Evolutionary conservation across 306 rosid genomes (phyloP).

Genomic region (Prunus davidiana): DNA sequence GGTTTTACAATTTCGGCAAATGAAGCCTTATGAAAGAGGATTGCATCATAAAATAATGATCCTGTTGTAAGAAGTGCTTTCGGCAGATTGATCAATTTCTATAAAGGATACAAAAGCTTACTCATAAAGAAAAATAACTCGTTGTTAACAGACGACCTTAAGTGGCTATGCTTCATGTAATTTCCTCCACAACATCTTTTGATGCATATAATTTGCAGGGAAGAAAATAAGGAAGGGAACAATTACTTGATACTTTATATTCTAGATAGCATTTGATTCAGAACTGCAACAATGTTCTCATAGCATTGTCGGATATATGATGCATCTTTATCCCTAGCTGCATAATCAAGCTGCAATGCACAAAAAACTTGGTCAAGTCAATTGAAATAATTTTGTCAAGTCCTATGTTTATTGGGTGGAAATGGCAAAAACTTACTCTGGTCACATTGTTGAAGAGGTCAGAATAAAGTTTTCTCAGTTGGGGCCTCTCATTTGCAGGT

Average conservation of each 20-base stretch:
- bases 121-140: too few relatives aligned
- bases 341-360: slow-evolving; percentile 66
- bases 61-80: too few relatives aligned
- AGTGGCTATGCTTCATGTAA: background rate
- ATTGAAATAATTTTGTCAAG: background rate
- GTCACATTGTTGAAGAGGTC: slow-evolving; percentile 54
- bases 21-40: too few relatives aligned
- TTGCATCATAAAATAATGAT: too few relatives aligned
- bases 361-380: background rate
- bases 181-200: background rate
- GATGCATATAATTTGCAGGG: background rate
- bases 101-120: background rate
- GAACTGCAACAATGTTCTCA: slow-evolving; percentile 48
- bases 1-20: too few relatives aligned
- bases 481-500: slow-evolving; percentile 61
- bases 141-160: background rate
- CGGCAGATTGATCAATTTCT: too few relatives aligned
- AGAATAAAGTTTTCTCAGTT: slow-evolving; percentile 60
- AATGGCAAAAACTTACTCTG: slow-evolving; percentile 24
- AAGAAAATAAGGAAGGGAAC: background rate
- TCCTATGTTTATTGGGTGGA: too few relatives aligned
- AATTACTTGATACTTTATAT: slow-evolving; percentile 16
- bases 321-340: slow-evolving; percentile 74
- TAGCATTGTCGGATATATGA: slow-evolving; percentile 53
- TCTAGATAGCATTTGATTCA: slow-evolving; percentile 57